phyloP scores from a whole-genome alignment of 306 rosid species.

The Vicia villosa region DNA sequence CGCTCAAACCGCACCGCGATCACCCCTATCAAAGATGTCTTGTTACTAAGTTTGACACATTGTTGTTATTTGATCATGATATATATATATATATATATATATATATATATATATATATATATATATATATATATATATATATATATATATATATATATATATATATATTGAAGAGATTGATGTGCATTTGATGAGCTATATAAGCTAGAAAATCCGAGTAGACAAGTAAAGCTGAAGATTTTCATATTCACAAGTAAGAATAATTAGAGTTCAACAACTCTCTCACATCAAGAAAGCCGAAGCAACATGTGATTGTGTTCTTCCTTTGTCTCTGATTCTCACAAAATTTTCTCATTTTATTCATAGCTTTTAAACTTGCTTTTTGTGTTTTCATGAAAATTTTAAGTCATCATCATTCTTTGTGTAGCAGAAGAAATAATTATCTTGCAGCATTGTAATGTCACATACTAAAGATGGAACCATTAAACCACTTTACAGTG shows the following conservation, averaged over 20 bases:
- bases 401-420: conserved; percentile 32
- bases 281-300: conserved; percentile 42
- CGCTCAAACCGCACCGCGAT: no score
- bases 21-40: no score
- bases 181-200: conserved; percentile 31
- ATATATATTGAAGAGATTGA: conserved; percentile 32
- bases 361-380: conserved; percentile 32
- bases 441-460: conserved; percentile 33
- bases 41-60: no score
- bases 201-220: conserved; percentile 36
- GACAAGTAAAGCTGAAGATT: conserved; percentile 48
- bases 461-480: conserved; percentile 30
- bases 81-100: no score
- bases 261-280: conserved; percentile 55
- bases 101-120: no score
- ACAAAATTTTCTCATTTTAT: conserved; percentile 20
- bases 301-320: conserved; percentile 49
- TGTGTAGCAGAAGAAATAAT: conserved; percentile 24
- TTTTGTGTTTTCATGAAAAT: conserved; percentile 19
- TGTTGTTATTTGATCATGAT: no score
- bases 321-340: conserved; percentile 38
- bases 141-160: background rate
- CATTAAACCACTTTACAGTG: conserved; percentile 18
- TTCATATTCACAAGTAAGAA: conserved; percentile 52
- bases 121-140: no score